Evolutionary conservation across 805 yeast species (phyloP), one percentile per base, ranked within the genome.

Genomic region (Teunomyces pallodes): DNA sequence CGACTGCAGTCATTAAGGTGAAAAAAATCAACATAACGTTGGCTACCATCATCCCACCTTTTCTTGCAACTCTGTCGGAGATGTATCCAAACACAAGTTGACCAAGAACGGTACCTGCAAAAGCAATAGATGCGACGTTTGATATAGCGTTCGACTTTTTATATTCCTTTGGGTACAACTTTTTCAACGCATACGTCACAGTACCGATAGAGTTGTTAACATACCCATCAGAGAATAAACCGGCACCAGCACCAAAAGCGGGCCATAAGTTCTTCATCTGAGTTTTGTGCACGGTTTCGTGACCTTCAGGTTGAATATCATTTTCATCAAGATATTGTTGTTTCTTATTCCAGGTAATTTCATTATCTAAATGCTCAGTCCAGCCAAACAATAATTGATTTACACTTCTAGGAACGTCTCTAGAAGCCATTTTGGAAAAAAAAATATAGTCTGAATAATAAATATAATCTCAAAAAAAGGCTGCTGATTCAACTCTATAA

Each of bases 211-310:
- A 83, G 69, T 88, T 89, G 65, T 90, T 90, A 51, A 89, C 86
- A 64, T 90, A 91, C 46, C 97, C 97, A 68, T 92, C 98, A 32
- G 95, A 85, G 68, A 91, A 90, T 41, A 91, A 75, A 46, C 97
- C 97, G 0, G 96, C 94, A 53, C 97, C 97, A 0, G 96, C 84
- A 36, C 56, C 47, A 43, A 62, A 62, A 3, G 66, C 66, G 7
- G 67, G 66, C 67, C 67, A 62, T 42, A 60, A 52, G 54, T 59
- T 62, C 43, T 59, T 62, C 54, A 52, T 58, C 33, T 58, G 49
- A 12, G 58, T 60, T 30, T 53, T 51, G 27, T 42, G 46, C 2
- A 38, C 50, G 3, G 32, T 13, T 10, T 31, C 42, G 13, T 41
- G 27, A 7, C 31, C 39, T 9, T 48, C 50, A 8, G 52, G 50